Evolutionary conservation across 306 rosid genomes (phyloP).

Genomic region (Oxytropis ochrocephala): DNA sequence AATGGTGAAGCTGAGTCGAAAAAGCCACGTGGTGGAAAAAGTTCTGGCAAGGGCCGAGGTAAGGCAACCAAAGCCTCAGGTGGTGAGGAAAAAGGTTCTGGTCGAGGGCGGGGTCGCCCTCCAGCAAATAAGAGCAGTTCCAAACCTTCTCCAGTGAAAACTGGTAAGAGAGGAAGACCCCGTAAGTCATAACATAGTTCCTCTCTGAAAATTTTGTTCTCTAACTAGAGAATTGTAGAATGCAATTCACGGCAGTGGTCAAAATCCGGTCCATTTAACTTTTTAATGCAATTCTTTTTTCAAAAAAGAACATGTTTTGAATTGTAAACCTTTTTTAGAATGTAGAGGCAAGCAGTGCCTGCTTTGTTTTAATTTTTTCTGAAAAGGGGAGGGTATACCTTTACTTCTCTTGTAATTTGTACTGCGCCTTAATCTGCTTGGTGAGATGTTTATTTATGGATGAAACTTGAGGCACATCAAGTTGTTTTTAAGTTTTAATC

Average conservation of each 20-base stretch:
- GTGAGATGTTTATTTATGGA: background rate
- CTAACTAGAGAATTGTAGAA: constrained; percentile 37
- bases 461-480: background rate
- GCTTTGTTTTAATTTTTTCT: background rate
- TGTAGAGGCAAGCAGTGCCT: constrained; percentile 15
- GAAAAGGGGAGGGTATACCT: background rate
- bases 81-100: constrained; percentile 30
- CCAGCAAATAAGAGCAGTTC: constrained; percentile 43
- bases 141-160: constrained; percentile 38
- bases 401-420: background rate
- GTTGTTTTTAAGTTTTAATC: background rate
- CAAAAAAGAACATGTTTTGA: background rate
- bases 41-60: constrained; percentile 47
- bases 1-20: constrained; percentile 47
- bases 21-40: constrained; percentile 42
- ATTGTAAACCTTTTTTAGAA: constrained; percentile 1
- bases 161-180: constrained; percentile 87
- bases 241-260: constrained; percentile 27
- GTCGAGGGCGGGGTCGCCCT: constrained; percentile 56
- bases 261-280: constrained; percentile 4
- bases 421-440: background rate
- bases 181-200: constrained; percentile 43
- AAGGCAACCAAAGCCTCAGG: constrained; percentile 45
- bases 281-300: background rate
- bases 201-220: constrained; percentile 50